Evolutionary conservation across 768 basidiomycete species (phyloP).

Genomic region (Hortiboletus campestris): DNA sequence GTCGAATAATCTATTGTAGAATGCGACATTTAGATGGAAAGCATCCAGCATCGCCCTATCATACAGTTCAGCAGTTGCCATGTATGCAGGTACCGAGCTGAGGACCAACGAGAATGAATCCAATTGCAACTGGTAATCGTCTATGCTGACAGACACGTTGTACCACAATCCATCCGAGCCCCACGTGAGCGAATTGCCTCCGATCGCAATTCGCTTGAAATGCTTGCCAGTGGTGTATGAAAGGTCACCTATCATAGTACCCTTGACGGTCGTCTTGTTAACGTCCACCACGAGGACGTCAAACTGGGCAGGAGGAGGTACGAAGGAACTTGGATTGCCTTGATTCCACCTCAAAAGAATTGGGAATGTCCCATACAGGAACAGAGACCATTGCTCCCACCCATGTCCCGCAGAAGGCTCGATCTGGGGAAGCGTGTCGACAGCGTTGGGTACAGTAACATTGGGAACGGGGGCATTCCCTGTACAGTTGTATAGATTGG

Average conservation of each 20-base stretch:
- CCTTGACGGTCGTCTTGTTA: slow-evolving; percentile 9
- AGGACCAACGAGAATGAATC: slow-evolving; percentile 12
- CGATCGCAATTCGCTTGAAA: slow-evolving; percentile 7
- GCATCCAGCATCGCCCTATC: slow-evolving; percentile 11
- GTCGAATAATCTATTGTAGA: slow-evolving; percentile 13
- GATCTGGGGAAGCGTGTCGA: slow-evolving; percentile 19
- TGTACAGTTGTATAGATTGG: slow-evolving; percentile 20
- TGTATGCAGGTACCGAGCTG: neutral
- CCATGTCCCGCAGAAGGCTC: neutral
- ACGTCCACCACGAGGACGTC: slow-evolving; percentile 4
- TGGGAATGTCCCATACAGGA: slow-evolving; percentile 14
- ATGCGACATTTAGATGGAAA: slow-evolving; percentile 15
- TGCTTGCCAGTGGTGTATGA: neutral
- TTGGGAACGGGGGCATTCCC: slow-evolving; percentile 9
- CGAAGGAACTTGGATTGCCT: slow-evolving; percentile 5
- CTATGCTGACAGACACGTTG: slow-evolving; percentile 9
- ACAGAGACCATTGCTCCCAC: slow-evolving; percentile 19
- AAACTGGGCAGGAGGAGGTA: neutral
- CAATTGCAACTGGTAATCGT: slow-evolving; percentile 8
- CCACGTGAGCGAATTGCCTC: slow-evolving; percentile 12
- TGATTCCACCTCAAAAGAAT: slow-evolving; percentile 13
- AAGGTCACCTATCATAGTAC: neutral
- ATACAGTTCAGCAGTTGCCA: neutral
- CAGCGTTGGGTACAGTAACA: slow-evolving; percentile 11
- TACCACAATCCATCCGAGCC: slow-evolving; percentile 11